A percentile compares a stretch with the other conserved stretches of the same genome.
These are phyloP conservation scores for Lichtheimia ornata DNA, from an alignment of 371 early-diverging fungal genomes.

Conservation along the genomic window DNA sequence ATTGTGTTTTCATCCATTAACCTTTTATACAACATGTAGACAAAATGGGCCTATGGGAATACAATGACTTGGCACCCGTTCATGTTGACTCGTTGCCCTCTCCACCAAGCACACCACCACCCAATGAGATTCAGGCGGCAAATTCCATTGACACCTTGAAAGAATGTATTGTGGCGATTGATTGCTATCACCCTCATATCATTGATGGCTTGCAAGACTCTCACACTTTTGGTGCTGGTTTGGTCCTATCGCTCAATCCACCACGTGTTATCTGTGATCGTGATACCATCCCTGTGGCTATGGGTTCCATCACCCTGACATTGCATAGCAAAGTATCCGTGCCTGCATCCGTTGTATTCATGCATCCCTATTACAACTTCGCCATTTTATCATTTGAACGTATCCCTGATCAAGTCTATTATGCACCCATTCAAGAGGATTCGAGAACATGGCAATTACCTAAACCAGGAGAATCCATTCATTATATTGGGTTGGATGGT, in stretches of 20 bases:
- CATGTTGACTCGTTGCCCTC: conserved; percentile 8
- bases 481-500: conserved; percentile 68
- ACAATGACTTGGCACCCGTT: conserved; percentile 53
- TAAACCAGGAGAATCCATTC: conserved; percentile 59
- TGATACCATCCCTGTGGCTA: conserved; percentile 75
- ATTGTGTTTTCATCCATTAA: too few relatives aligned
- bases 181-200: conserved; percentile 70
- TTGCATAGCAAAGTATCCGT: conserved; percentile 79
- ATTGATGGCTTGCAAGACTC: conserved; percentile 73
- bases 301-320: conserved; percentile 77
- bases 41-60: conserved; percentile 83
- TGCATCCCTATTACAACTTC: conserved; percentile 86
- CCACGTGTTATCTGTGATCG: conserved; percentile 81
- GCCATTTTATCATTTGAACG: conserved; percentile 79
- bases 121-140: neutral
- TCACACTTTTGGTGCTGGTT: conserved; percentile 73
- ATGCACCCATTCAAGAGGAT: conserved; percentile 50
- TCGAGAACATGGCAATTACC: conserved; percentile 51
- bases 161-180: conserved; percentile 59
- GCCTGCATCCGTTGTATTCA: conserved; percentile 67
- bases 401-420: conserved; percentile 58
- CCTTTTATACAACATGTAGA: conserved; percentile 37
- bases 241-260: conserved; percentile 72
- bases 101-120: neutral
- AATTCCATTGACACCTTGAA: conserved; percentile 12